A percentile compares a stretch with the other conserved stretches of the same genome.
Evolutionary conservation across 805 yeast genomes (phyloP).

Genomic region (Saturnispora kantuleensis): DNA sequence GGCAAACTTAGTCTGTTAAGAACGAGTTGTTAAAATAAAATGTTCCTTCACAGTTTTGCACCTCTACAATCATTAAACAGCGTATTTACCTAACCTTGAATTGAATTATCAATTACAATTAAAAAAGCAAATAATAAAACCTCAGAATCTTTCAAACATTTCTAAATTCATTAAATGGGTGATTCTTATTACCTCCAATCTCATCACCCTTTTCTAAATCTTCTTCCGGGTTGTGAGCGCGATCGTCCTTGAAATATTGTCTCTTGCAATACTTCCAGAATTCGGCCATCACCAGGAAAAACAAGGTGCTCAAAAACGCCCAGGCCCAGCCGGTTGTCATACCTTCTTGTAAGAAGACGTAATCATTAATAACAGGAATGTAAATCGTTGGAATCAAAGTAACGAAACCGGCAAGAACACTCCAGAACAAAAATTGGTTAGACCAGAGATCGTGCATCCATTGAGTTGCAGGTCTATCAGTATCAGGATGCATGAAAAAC

Average conservation of each 20-base stretch:
- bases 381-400: conserved; percentile 75
- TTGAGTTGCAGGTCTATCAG: conserved; percentile 50
- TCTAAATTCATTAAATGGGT: conserved; percentile 6
- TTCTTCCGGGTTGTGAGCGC: conserved; percentile 48
- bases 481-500: conserved; percentile 59
- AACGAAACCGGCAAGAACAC: conserved; percentile 57
- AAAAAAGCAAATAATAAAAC: not conserved
- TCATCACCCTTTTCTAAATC: conserved; percentile 41
- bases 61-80: not conserved
- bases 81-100: not conserved
- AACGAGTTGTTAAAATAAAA: too few relatives aligned
- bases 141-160: not conserved
- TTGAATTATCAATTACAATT: not conserved
- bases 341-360: conserved; percentile 63
- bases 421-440: conserved; percentile 75
- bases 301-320: conserved; percentile 47
- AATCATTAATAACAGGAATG: conserved; percentile 76
- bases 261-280: conserved; percentile 61
- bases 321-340: conserved; percentile 79
- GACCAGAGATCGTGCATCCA: conserved; percentile 57
- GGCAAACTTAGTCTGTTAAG: too few relatives aligned
- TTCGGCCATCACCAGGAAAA: conserved; percentile 55
- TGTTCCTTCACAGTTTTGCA: not conserved
- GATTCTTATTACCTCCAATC: not conserved
- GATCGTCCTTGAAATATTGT: conserved; percentile 31